Conservation (phyloP, 805 yeast genomes). For the Ogataea dorogensis region DNA sequence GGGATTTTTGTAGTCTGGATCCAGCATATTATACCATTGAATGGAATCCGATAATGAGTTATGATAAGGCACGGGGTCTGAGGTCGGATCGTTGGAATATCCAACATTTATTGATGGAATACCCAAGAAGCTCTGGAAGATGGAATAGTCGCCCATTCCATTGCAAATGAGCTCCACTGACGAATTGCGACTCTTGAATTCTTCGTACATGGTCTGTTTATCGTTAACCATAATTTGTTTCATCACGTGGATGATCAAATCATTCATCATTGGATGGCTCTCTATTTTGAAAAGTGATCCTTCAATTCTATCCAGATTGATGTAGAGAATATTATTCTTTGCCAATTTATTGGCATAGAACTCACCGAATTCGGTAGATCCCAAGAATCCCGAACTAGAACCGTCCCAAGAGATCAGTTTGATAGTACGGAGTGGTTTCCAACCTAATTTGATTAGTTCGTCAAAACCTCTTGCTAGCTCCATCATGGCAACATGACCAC, state of each 20-base stretch:
- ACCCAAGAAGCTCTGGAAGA: conserved; percentile 65
- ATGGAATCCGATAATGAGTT: conserved; percentile 61
- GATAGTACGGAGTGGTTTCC: conserved; percentile 42
- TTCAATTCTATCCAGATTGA: conserved; percentile 52
- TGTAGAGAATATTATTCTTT: conserved; percentile 46
- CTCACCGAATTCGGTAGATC: conserved; percentile 59
- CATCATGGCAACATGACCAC: conserved; percentile 48
- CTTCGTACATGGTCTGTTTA: conserved; percentile 45
- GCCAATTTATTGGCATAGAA: conserved; percentile 40
- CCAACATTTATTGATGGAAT: conserved; percentile 59
- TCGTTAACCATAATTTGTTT: conserved; percentile 42
- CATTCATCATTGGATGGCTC: conserved; percentile 57
- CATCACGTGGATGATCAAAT: conserved; percentile 45
- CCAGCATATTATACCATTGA: conserved; percentile 50
- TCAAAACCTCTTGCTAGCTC: conserved; percentile 54
- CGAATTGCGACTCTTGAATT: conserved; percentile 41
- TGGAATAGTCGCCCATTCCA: conserved; percentile 51
- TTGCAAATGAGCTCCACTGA: conserved; percentile 44
- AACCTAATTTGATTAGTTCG: conserved; percentile 43
- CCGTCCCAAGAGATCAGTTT: conserved; percentile 44
- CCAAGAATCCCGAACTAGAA: conserved; percentile 48
- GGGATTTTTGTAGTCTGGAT: conserved; percentile 50
- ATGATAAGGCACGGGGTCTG: conserved; percentile 53
- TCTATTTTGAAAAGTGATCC: conserved; percentile 49
- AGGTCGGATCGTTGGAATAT: conserved; percentile 33